Conservation (phyloP, 495 filamentous ascomycete species). For the Elaphomyces granulatus region DNA sequence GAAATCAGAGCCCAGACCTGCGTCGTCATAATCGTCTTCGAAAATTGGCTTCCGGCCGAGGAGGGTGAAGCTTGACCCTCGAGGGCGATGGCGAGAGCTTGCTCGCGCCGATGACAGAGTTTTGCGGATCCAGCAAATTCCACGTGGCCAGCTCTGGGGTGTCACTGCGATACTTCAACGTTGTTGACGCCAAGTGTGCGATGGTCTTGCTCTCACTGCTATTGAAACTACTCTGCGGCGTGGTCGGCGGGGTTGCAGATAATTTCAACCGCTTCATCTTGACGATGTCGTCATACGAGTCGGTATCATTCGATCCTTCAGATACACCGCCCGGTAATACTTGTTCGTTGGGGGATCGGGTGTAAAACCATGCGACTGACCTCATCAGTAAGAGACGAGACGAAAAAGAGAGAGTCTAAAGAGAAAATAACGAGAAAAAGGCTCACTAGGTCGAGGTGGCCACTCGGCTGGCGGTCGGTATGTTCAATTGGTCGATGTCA, state of each 20-base stretch:
- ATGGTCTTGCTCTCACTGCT: conserved; percentile 73
- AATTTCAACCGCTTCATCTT: conserved; percentile 69
- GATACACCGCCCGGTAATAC: conserved; percentile 77
- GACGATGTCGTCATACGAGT: conserved; percentile 60
- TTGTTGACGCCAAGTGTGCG: conserved; percentile 81
- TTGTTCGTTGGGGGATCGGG: conserved; percentile 43
- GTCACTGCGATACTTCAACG: conserved; percentile 75
- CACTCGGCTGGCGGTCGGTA: conserved; percentile 71
- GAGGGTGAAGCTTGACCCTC: conserved; percentile 59
- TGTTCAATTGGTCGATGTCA: conserved; percentile 65
- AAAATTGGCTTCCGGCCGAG: conserved; percentile 54
- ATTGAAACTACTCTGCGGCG: conserved; percentile 37
- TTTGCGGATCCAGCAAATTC: no score
- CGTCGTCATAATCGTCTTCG: conserved; percentile 43
- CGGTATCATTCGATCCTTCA: conserved; percentile 62
- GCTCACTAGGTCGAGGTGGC: conserved; percentile 50
- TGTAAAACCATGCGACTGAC: conserved; percentile 85
- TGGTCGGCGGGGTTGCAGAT: conserved; percentile 33
- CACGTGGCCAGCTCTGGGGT: conserved; percentile 54
- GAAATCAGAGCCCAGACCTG: no score
- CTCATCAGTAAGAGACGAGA: no score
- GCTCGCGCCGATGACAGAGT: no score
- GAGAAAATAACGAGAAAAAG: conserved; percentile 2
- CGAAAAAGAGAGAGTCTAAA: conserved; percentile 5
- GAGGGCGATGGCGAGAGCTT: conserved; percentile 53